Conservation (phyloP, 2,329 filamentous ascomycete species). For the Diplocarpon rosae region DNA sequence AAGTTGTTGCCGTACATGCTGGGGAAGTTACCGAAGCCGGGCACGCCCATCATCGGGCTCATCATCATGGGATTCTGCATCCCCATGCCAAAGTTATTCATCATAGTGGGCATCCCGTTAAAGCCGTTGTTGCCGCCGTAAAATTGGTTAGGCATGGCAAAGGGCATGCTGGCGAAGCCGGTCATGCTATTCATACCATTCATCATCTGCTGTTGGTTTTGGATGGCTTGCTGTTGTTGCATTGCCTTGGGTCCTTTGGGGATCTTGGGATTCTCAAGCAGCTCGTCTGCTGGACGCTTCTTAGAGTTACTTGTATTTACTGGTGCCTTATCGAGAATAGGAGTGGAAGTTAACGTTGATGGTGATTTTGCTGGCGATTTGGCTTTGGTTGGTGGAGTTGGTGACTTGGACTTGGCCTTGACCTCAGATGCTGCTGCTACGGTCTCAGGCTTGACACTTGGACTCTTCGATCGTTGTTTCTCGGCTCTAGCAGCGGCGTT, state of each 20-base stretch:
- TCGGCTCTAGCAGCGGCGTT: conserved; percentile 32
- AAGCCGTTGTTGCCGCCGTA: conserved; percentile 20
- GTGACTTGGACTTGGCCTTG: conserved; percentile 26
- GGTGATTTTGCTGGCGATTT: conserved; percentile 26
- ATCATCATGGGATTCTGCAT: conserved; percentile 8
- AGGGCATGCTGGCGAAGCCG: conserved; percentile 24
- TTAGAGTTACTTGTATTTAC: conserved; percentile 36
- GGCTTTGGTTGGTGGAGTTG: conserved; percentile 23
- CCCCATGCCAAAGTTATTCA: conserved; percentile 5
- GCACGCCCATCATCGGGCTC: conserved; percentile 27
- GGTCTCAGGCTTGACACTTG: conserved; percentile 27
- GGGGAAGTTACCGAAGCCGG: conserved; percentile 26
- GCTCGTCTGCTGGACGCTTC: conserved; percentile 74
- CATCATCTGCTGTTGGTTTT: conserved; percentile 37
- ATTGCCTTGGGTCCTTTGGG: conserved; percentile 56
- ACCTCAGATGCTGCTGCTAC: conserved; percentile 26
- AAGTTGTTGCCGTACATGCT: conserved; percentile 29
- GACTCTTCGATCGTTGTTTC: conserved; percentile 39
- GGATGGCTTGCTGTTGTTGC: conserved; percentile 36
- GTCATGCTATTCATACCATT: conserved; percentile 32
- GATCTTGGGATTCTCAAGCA: conserved; percentile 51
- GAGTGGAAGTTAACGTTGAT: conserved; percentile 21
- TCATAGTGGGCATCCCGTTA: conserved; percentile 26
- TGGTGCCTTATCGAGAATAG: conserved; percentile 29
- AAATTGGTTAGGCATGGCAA: conserved; percentile 26